These are phyloP conservation scores for Heteromeles arbutifolia DNA, from an alignment of 306 rosid genomes.

Conservation along the genomic window DNA sequence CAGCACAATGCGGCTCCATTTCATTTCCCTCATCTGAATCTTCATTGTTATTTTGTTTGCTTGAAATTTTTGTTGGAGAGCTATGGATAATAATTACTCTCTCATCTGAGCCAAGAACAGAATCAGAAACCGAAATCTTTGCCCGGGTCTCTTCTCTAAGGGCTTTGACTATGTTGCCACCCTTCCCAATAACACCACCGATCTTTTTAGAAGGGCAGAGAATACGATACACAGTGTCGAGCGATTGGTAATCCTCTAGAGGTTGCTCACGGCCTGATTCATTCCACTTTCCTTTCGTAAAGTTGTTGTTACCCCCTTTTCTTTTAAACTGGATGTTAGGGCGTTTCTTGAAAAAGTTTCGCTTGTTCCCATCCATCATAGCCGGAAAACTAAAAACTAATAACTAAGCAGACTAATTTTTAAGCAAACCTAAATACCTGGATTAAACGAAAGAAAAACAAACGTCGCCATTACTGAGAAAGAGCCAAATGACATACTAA, in stretches of 20 bases:
- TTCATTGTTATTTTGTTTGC: conserved; percentile 7
- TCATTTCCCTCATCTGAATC: conserved; percentile 8
- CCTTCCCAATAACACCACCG: conserved; percentile 35
- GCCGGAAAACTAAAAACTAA: not conserved
- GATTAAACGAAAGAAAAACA: not conserved
- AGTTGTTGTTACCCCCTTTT: conserved; percentile 8
- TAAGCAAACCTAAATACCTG: not conserved
- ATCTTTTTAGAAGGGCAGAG: conserved; percentile 31
- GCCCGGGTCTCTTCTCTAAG: conserved; percentile 28
- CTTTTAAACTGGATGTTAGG: conserved; percentile 18
- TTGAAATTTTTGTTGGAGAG: conserved; percentile 12
- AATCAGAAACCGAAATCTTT: conserved; percentile 31
- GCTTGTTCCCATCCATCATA: conserved; percentile 25
- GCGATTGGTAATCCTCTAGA: conserved; percentile 13
- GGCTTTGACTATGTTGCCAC: conserved; percentile 24
- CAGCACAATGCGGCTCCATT: conserved; percentile 26
- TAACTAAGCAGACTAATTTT: not conserved
- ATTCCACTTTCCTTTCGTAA: conserved; percentile 17
- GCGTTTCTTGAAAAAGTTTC: conserved; percentile 9
- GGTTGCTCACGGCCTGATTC: conserved; percentile 2
- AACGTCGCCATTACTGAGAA: not conserved
- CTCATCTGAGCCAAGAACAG: conserved; percentile 31
- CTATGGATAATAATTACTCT: conserved; percentile 28
- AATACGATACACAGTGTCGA: conserved; percentile 26
- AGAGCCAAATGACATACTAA: not conserved